phyloP scores from a whole-genome alignment of 441 rosid genomes.

The Corymbia calophylla region DNA sequence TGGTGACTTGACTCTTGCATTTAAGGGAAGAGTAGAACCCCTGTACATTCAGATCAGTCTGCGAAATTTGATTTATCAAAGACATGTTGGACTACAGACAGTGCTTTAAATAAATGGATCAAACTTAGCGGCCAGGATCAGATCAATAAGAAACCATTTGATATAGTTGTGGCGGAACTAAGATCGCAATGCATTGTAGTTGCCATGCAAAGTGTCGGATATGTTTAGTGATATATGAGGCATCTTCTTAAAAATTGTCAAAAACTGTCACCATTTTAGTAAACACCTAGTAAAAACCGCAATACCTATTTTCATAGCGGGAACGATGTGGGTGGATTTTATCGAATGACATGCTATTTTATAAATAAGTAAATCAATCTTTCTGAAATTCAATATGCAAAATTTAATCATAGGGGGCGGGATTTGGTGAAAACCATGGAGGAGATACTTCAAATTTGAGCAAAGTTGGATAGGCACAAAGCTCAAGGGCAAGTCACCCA shows the following conservation, averaged over 20 bases:
- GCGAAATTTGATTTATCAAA: no score
- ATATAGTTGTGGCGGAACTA: fast-evolving
- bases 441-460: not conserved
- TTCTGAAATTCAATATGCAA: not conserved
- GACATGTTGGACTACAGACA: no score
- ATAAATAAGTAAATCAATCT: not conserved
- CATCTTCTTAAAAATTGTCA: not conserved
- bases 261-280: fast-evolving
- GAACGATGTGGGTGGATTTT: fast-evolving
- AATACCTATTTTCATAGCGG: not conserved
- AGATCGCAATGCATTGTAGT: fast-evolving
- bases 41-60: no score
- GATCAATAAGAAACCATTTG: no score
- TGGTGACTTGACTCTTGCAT: no score
- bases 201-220: not conserved
- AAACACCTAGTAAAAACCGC: fast-evolving
- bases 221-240: not conserved
- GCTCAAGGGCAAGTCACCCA: no score
- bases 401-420: not conserved
- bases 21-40: no score
- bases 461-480: not conserved
- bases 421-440: not conserved
- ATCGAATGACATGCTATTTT: not conserved
- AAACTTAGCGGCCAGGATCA: no score
- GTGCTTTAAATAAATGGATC: not conserved